Percentiles rank a stretch among this genome's conserved stretches.
These are phyloP conservation scores for Dissophora ornata DNA, from an alignment of 192 early-diverging fungal genomes.

Conservation along the genomic window DNA sequence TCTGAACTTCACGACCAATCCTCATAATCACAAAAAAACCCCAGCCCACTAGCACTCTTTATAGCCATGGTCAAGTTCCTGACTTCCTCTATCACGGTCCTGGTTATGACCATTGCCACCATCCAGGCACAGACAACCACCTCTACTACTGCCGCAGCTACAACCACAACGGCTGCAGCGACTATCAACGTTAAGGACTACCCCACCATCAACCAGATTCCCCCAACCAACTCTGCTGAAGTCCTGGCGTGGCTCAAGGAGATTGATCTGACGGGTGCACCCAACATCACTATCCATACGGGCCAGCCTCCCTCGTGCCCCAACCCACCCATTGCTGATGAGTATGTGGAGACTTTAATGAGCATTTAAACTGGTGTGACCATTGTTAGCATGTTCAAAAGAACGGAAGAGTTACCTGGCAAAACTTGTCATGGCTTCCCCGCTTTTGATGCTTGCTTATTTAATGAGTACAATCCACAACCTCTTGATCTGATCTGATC, in stretches of 20 bases:
- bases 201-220: constrained; percentile 39
- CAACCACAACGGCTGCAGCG: constrained; percentile 17
- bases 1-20: no score
- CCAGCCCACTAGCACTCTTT: no score
- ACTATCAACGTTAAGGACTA: constrained; percentile 41
- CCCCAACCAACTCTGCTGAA: constrained; percentile 48
- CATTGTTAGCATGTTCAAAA: no score
- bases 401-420: no score
- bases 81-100: constrained; percentile 15
- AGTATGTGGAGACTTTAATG: constrained; percentile 19
- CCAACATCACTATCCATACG: constrained; percentile 32
- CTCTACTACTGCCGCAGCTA: not conserved
- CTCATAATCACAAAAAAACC: no score
- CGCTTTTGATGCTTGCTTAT: no score
- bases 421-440: no score
- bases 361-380: not conserved
- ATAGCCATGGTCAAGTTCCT: constrained; percentile 33
- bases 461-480: no score
- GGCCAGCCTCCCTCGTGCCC: constrained; percentile 30
- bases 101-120: constrained; percentile 17
- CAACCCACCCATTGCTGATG: constrained; percentile 27
- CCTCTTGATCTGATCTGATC: not conserved
- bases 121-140: constrained; percentile 9
- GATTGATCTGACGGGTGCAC: constrained; percentile 58
- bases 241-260: constrained; percentile 59